A percentile compares a stretch with the other conserved stretches of the same genome.
phyloP scores from a whole-genome alignment of 495 filamentous ascomycete genomes.

The Talaromyces trachyspermus region DNA sequence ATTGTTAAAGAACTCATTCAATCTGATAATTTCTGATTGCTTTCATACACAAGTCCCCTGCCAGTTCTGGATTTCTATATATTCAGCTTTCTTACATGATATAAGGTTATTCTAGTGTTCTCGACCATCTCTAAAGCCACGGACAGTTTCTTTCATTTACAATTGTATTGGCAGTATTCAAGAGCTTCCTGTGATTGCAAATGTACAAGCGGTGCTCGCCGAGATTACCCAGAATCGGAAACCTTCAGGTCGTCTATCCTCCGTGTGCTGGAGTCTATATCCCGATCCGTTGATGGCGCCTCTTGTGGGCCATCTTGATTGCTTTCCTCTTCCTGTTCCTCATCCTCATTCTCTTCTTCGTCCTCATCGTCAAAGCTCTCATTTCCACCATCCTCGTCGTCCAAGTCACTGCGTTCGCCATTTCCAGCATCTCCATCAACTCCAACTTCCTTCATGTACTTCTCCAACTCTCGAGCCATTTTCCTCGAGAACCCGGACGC shows the following conservation, averaged over 20 bases:
- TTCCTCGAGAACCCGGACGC: conserved; percentile 94
- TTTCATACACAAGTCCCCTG: no score
- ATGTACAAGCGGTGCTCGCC: no score
- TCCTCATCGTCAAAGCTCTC: conserved; percentile 34
- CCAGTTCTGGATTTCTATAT: no score
- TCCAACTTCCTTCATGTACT: conserved; percentile 71
- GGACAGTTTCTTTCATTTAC: no score
- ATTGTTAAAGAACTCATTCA: not conserved
- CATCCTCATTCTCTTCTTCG: conserved; percentile 23
- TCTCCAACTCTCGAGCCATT: conserved; percentile 86
- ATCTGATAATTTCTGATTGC: not conserved
- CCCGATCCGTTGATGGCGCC: conserved; percentile 17
- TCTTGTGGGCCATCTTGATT: conserved; percentile 11
- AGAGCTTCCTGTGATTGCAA: no score
- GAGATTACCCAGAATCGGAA: conserved; percentile 15
- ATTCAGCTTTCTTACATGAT: no score
- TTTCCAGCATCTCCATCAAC: conserved; percentile 48
- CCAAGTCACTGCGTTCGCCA: conserved; percentile 19
- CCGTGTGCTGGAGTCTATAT: conserved; percentile 22
- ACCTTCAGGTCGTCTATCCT: conserved; percentile 29
- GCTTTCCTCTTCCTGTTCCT: conserved; percentile 19
- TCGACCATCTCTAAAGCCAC: no score
- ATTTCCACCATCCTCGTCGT: conserved; percentile 27
- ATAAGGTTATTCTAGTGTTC: no score
- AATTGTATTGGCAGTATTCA: no score